Percentiles rank a stretch among this genome's conserved stretches.
Conservation (phyloP, 1,139 yeast genomes). For the Pichiaceae sp. region DNA sequence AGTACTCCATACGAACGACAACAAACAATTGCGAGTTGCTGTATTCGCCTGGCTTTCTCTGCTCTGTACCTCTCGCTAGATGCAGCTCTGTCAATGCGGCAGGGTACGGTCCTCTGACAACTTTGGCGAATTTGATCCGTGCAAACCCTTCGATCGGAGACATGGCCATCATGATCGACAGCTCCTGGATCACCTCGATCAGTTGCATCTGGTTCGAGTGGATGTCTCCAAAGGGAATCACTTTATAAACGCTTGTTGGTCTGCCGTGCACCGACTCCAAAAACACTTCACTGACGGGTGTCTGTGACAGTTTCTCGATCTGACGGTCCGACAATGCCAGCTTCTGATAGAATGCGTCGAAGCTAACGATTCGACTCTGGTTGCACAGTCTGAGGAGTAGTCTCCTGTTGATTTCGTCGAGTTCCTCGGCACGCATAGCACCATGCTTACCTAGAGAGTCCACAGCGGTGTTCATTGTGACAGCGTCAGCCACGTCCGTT, state of each 20-base stretch:
- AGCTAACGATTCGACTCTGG: conserved; percentile 22
- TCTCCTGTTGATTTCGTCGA: conserved; percentile 22
- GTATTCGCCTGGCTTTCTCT: neutral
- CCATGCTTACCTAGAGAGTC: neutral
- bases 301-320: conserved; percentile 33
- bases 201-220: conserved; percentile 32
- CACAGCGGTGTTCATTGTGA: conserved; percentile 4
- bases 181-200: conserved; percentile 38
- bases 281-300: conserved; percentile 39
- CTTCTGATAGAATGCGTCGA: conserved; percentile 21
- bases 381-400: conserved; percentile 29
- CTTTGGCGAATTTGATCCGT: conserved; percentile 29
- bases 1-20: conserved; percentile 36
- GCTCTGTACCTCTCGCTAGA: neutral
- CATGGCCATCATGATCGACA: conserved; percentile 32
- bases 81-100: conserved; percentile 6
- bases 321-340: conserved; percentile 11
- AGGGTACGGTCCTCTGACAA: conserved; percentile 42
- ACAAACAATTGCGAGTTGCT: conserved; percentile 31
- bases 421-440: conserved; percentile 15
- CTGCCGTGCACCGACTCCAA: conserved; percentile 17
- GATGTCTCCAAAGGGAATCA: conserved; percentile 42
- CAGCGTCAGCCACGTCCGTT: conserved; percentile 3
- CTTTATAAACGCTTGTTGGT: conserved; percentile 31
- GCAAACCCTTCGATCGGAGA: conserved; percentile 26